Conservation (phyloP, 164 flowering plant genomes). For the Kingdonia uniflora region DNA sequence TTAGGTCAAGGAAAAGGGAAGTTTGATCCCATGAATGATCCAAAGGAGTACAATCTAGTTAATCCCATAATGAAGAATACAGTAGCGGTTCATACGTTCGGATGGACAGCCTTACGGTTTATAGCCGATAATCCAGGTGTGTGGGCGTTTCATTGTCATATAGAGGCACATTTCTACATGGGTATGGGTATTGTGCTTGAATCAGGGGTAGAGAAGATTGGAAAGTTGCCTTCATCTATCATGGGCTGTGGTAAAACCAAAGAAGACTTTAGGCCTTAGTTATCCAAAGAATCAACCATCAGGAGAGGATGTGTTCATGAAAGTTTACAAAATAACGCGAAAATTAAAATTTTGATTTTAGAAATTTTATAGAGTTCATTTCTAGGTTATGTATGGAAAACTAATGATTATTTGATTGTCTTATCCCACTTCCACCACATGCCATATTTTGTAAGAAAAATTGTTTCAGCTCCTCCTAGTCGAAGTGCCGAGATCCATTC, state of each 20-base stretch:
- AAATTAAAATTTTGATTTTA: no score
- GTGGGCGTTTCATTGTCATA: conserved; percentile 2
- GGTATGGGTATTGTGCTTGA: background rate
- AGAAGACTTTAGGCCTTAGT: background rate
- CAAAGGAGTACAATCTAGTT: background rate
- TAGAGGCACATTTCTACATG: conserved; percentile 1
- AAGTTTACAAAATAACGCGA: no score
- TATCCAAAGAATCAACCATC: no score
- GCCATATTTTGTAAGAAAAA: no score
- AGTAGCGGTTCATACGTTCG: background rate
- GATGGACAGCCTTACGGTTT: conserved; percentile 3
- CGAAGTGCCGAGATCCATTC: no score
- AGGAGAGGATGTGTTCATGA: no score
- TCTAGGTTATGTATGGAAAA: no score
- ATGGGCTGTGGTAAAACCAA: background rate
- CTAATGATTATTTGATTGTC: no score
- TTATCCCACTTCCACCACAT: no score
- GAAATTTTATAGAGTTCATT: no score
- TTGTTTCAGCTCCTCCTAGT: no score
- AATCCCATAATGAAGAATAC: conserved; percentile 1
- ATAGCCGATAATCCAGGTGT: conserved; percentile 4
- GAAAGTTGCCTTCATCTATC: background rate
- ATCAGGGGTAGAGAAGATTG: conserved; percentile 2
- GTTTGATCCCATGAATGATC: conserved; percentile 1
- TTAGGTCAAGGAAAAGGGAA: background rate